Evolutionary conservation across 129 eudicot species (phyloP), one percentile per base, ranked within the genome.

Genomic region (Heracleum sosnowskyi): DNA sequence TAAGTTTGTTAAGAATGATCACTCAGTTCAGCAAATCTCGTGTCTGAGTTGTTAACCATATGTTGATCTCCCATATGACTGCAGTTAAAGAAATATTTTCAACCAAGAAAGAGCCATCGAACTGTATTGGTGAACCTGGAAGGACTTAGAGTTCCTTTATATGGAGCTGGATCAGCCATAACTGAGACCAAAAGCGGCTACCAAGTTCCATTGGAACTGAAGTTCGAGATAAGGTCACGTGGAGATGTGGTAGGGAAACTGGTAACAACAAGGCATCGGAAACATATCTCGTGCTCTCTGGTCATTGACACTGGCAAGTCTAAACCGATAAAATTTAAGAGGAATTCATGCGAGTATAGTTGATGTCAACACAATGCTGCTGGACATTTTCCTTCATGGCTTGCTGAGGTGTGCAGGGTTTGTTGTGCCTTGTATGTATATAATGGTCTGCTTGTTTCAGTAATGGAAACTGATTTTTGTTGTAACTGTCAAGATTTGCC

Each of bases 231-330:
- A 57, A 83, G 79, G 41, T 76, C 99, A 4, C 80, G 85, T 62
- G 99, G 99, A 28, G 90, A 95, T 42, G 96, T 95, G 71, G 96
- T 95, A 2, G 99, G 99, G 44, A 95, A 95, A 71, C 74, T 95
- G 77, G 99, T 95, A 74, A 92, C 83, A 46, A 90, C 95, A 3
- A 90, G 81, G 85, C 96, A 89, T 37, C 84, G 81, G 6, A 81
- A 69, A 47, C 86, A 81, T 42, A 79, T 90, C 39, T 84, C 94
- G 47, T 95, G 99, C 89, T 72, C 89, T 51, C 53, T 95, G 79
- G 83, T 82, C 44, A 69, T 95, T 64, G 89, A 89, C 68, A 86
- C 96, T 51, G 80, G 85, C 22, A 86, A 84, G 83, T 82, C 76
- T 76, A 95, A 92, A 82, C 97, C 96, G 15, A 81, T 90, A 81